Base-by-base conservation (phyloP, 1,284 basidiomycete genomes). In the Marasmius oreades region DNA sequence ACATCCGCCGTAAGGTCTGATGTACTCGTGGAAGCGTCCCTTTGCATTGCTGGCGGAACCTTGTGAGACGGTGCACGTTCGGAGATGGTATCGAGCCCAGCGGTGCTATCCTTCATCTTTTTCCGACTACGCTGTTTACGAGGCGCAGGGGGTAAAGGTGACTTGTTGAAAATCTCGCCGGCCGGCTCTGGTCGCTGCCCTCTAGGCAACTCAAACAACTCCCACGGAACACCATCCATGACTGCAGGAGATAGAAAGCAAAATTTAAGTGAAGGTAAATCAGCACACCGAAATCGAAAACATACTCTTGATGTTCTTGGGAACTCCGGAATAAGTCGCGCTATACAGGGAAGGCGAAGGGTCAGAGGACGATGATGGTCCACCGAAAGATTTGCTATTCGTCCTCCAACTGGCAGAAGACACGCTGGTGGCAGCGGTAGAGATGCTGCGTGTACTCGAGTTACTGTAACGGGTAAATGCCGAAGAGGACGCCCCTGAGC, bases 391-490 rank as follows among this genome's bases (percentile, higher is more conserved):
- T 55, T 59, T 60, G 26, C 51, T 66, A 61, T 70, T 72, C 26
- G 80, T 81, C 58, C 88, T 80, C 87, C 88, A 90, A 67, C 83
- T 86, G 37, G 76, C 72, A 50, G 80, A 79, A 33, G 86, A 88
- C 16, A 89, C 80, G 64, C 86, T 90, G 33, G 88, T 91, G 55
- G 89, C 89, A 56, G 82, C 82, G 2, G 90, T 92, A 18, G 86
- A 85, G 37, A 91, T 77, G 61, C 87, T 90, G 52, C 85, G 77
- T 55, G 77, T 66, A 67, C 88, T 90, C 31, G 79, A 81, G 65
- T 91, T 92, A 72, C 87, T 90, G 72, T 88, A 90, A 59, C 84
- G 76, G 31, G 90, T 91, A 64, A 90, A 92, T 43, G 84, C 82
- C 24, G 81, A 84, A 26, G 81, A 80, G 4, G 83, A 84, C 44